Base-by-base conservation (phyloP, 2,329 filamentous ascomycete genomes). In the Colletotrichum sublineola region DNA sequence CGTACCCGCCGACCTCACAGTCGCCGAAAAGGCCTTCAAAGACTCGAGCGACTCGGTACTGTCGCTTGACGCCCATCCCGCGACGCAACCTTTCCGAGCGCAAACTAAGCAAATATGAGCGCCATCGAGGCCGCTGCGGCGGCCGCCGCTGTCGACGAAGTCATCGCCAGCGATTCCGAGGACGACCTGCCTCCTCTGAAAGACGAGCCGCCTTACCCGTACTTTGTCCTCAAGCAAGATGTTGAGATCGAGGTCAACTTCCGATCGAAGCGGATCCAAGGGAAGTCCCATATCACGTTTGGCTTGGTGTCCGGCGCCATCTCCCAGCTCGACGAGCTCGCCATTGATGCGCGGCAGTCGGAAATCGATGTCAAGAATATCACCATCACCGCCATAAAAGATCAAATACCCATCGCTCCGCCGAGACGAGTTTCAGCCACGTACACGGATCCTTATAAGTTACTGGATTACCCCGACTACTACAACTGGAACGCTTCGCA, bases 181-280 rank as follows among this genome's bases (percentile, higher is more conserved):
- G 80, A 81, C 63, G 79, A 78, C 56, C 69, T 82, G 7, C 77
- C 78, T 12, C 80, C 80, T 7, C 75, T 81, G 42, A 75, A 81
- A 62, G 83, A 85, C 72, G 72, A 75, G 11, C 79, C 81, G 5
- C 76, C 84, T 3, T 80, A 82, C 20, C 81, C 84, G 36, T 85
- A 83, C 68, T 84, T 87, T 52, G 84, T 98, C 70, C 87, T 94
- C 67, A 92, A 95, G 82, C 96, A 98, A 83, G 93, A 94, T 80
- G 92, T 99, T 62, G 92, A 95, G 77, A 86, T 99, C 73, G 95
- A 98, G 77, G 87, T 99, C 79, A 93, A 97, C 83, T 97, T 99
- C 80, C 87, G 89, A 75, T 89, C 89, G 66, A 92, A 91, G 81
- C 89, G 87, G 78, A 84, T 98, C 78, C 91, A 89, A 73, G 96